phyloP scores from a whole-genome alignment of 2,329 filamentous ascomycete genomes.

The Fonsecaea pugnacius region DNA sequence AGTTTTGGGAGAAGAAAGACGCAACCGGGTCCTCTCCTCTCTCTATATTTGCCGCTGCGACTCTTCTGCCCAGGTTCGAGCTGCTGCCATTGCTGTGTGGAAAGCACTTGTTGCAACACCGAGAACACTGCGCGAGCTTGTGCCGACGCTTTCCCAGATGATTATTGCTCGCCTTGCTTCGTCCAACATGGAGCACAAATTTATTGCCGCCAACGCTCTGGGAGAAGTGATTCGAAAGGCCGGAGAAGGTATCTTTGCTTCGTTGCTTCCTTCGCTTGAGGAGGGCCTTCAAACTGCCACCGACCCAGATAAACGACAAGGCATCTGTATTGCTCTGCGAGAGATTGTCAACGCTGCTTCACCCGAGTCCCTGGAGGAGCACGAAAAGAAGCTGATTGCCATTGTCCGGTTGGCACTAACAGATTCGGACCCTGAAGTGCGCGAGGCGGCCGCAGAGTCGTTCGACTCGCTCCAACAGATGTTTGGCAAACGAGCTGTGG shows the following conservation, averaged over 20 bases:
- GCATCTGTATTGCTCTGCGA: slow-evolving; percentile 93
- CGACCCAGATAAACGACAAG: slow-evolving; percentile 91
- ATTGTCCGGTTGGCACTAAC: slow-evolving; percentile 92
- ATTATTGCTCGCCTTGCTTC: slow-evolving; percentile 93
- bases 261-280: slow-evolving; percentile 85
- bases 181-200: slow-evolving; percentile 97
- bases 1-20: slow-evolving; percentile 90
- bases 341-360: slow-evolving; percentile 91
- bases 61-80: slow-evolving; percentile 87
- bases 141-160: slow-evolving; percentile 91
- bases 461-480: slow-evolving; percentile 95
- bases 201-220: slow-evolving; percentile 95
- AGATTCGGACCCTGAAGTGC: slow-evolving; percentile 84
- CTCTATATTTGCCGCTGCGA: slow-evolving; percentile 97
- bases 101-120: slow-evolving; percentile 94
- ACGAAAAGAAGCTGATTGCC: slow-evolving; percentile 92
- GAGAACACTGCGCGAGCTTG: slow-evolving; percentile 88
- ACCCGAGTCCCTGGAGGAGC: slow-evolving; percentile 85
- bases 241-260: slow-evolving; percentile 88
- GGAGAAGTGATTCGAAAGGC: slow-evolving; percentile 97
- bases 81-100: slow-evolving; percentile 91
- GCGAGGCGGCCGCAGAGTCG: slow-evolving; percentile 94
- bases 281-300: slow-evolving; percentile 85
- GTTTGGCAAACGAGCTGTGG: slow-evolving; percentile 89
- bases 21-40: slow-evolving; percentile 95